These are phyloP conservation scores for Penicillium arizonense DNA, from an alignment of 495 filamentous ascomycete species.

Conservation along the genomic window DNA sequence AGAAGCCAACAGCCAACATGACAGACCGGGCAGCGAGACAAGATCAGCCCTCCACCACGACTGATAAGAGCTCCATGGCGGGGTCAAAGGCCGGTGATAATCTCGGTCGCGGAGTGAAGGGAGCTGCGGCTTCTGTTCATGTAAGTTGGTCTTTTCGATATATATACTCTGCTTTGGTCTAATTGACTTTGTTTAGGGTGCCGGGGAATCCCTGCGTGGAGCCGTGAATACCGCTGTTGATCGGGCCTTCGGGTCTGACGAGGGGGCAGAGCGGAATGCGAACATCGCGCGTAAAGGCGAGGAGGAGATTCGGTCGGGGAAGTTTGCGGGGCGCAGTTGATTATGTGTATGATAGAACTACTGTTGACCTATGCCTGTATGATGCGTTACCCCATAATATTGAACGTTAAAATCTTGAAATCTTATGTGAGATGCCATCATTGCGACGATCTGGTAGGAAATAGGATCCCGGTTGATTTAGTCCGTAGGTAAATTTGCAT, in stretches of 20 bases:
- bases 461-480: too few relatives aligned
- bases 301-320: constrained; percentile 28
- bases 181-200: constrained; percentile 23
- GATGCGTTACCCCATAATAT: too few relatives aligned
- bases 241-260: constrained; percentile 35
- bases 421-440: not conserved
- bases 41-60: not conserved
- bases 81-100: constrained; percentile 7
- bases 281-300: constrained; percentile 37
- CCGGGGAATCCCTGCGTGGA: constrained; percentile 46
- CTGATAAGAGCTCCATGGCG: not conserved
- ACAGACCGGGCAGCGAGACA: constrained; percentile 12
- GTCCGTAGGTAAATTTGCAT: too few relatives aligned
- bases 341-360: too few relatives aligned
- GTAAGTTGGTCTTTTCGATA: constrained; percentile 22
- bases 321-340: not conserved
- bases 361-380: too few relatives aligned
- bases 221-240: constrained; percentile 38
- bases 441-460: too few relatives aligned
- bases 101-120: constrained; percentile 18
- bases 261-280: constrained; percentile 36
- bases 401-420: too few relatives aligned
- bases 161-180: not conserved
- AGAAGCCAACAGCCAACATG: constrained; percentile 9
- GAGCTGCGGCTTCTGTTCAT: constrained; percentile 33